phyloP scores from a whole-genome alignment of 1,284 basidiomycete genomes.

The Flammula alnicola region DNA sequence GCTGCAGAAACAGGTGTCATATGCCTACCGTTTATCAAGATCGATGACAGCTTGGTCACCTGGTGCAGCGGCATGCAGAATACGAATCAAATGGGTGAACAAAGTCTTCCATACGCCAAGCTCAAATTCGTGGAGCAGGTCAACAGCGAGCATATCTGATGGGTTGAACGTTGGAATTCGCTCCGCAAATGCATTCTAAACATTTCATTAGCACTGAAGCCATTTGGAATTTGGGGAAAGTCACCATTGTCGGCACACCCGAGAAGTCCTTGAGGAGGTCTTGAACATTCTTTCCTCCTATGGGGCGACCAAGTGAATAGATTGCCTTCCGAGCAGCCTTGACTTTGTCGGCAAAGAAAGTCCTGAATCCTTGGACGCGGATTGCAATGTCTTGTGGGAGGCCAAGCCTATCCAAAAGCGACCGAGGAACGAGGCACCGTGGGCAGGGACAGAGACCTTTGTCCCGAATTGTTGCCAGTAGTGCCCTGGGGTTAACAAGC shows the following conservation, averaged over 20 bases:
- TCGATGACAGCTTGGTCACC: slow-evolving; percentile 15
- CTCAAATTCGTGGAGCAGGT: slow-evolving; percentile 32
- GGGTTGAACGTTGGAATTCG: slow-evolving; percentile 22
- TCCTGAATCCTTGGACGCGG: background rate
- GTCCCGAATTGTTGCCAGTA: slow-evolving; percentile 32
- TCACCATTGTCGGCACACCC: slow-evolving; percentile 21
- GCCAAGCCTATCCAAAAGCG: slow-evolving; percentile 16
- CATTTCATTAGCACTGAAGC: background rate
- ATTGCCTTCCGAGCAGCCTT: slow-evolving; percentile 4
- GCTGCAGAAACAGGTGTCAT: background rate
- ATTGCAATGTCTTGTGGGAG: slow-evolving; percentile 8
- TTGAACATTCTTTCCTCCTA: slow-evolving; percentile 12
- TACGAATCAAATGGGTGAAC: slow-evolving; percentile 30
- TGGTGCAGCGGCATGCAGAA: slow-evolving; percentile 22
- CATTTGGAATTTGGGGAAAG: background rate
- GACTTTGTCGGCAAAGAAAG: slow-evolving; percentile 6
- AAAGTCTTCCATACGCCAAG: slow-evolving; percentile 31
- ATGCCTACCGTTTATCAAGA: slow-evolving; percentile 23
- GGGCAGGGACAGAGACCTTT: slow-evolving; percentile 37
- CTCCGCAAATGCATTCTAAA: slow-evolving; percentile 32
- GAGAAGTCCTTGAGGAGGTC: slow-evolving; percentile 16
- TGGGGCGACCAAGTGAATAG: slow-evolving; percentile 5
- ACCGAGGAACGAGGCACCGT: slow-evolving; percentile 30
- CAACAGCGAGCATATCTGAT: slow-evolving; percentile 26
- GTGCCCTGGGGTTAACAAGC: slow-evolving; percentile 22